Evolutionary conservation across 352 stramenopile species (phyloP).

Genomic region (Pythium folliculosum): DNA sequence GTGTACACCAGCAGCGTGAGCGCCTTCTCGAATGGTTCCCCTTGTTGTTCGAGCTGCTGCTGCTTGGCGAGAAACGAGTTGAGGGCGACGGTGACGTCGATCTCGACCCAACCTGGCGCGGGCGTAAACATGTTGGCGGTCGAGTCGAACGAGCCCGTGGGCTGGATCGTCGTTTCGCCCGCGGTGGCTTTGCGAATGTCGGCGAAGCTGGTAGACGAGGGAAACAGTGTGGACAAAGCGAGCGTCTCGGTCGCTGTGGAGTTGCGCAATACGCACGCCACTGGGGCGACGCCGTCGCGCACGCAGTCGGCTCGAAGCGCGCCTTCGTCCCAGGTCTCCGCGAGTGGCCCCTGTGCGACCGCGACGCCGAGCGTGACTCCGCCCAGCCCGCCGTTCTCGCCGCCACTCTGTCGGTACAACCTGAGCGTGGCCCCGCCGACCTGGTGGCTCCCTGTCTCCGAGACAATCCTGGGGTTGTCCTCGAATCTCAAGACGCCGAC

Average conservation of each 20-base stretch:
- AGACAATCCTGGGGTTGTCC: constrained; percentile 32
- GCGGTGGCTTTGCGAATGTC: constrained; percentile 26
- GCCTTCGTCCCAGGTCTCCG: constrained; percentile 43
- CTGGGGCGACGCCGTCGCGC: constrained; percentile 21
- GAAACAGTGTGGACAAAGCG: constrained; percentile 38
- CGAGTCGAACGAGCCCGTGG: constrained; percentile 38
- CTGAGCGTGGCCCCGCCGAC: constrained; percentile 54
- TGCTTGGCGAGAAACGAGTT: constrained; percentile 52
- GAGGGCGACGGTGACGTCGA: constrained; percentile 64
- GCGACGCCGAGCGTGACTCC: constrained; percentile 54
- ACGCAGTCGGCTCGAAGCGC: constrained; percentile 34
- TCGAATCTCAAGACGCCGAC: constrained; percentile 49
- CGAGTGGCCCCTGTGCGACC: constrained; percentile 21
- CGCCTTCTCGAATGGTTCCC: constrained; percentile 12
- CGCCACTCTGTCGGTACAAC: constrained; percentile 56
- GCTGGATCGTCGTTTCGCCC: constrained; percentile 37
- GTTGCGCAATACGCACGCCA: constrained; percentile 12
- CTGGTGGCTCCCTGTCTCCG: constrained; percentile 45
- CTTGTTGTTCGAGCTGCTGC: constrained; percentile 1
- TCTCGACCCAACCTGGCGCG: constrained; percentile 55
- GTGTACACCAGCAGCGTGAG: constrained; percentile 66
- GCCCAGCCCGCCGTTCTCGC: constrained; percentile 64
- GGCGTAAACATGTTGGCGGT: constrained; percentile 41
- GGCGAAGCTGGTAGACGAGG: constrained; percentile 32
- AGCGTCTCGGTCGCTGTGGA: not conserved